Conservation (phyloP, 176 grass and related monocot genomes). For the Cenchrus americanus region DNA sequence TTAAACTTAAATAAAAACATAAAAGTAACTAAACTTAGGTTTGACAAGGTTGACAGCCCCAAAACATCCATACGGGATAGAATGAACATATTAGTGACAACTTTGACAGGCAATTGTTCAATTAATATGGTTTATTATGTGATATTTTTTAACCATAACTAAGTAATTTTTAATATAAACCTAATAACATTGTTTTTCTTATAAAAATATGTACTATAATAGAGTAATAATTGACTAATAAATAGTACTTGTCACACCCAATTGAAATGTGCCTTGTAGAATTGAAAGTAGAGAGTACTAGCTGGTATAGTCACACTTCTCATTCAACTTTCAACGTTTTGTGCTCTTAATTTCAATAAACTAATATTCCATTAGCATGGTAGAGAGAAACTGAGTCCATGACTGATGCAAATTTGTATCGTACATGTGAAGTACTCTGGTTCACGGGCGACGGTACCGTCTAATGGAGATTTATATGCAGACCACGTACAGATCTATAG, state of each 20-base stretch:
- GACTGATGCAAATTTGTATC: not conserved
- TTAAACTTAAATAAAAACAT: too few species aligned
- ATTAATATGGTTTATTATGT: too few species aligned
- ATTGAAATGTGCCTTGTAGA: not conserved
- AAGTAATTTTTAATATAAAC: not conserved
- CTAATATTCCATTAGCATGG: not conserved
- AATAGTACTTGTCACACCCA: not conserved
- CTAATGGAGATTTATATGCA: constrained; percentile 4
- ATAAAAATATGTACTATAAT: not conserved
- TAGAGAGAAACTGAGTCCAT: not conserved
- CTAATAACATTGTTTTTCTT: not conserved
- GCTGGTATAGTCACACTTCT: not conserved
- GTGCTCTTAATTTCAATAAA: not conserved
- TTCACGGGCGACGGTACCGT: constrained; percentile 20
- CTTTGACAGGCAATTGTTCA: too few species aligned
- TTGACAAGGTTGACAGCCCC: too few species aligned
- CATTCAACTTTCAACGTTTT: not conserved
- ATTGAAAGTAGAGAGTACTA: not conserved
- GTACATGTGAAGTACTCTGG: not conserved
- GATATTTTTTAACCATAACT: not conserved
- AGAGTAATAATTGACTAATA: not conserved
- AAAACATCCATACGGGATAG: not conserved
- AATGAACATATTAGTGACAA: too few species aligned
- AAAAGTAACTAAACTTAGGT: not conserved
- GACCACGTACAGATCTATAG: constrained; percentile 36